Conservation (phyloP, 129 eudicot species). For the Tagetes erecta region DNA sequence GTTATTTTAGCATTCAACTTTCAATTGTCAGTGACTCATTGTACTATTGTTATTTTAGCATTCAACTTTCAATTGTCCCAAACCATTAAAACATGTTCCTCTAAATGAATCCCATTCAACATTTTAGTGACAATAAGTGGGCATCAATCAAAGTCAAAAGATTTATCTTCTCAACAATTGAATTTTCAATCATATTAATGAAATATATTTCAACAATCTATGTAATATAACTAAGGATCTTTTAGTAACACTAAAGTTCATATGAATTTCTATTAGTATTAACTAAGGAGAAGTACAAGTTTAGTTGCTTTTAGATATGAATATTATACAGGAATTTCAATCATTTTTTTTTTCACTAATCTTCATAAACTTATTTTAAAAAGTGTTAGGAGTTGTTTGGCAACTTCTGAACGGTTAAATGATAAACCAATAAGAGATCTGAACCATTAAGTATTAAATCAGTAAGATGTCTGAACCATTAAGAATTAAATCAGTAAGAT, state of each 20-base stretch:
- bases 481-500: too few species aligned
- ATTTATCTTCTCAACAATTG: not conserved
- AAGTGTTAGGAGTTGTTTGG: too few species aligned
- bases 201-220: not conserved
- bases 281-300: not conserved
- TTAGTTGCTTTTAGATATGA: too few species aligned
- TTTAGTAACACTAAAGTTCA: not conserved
- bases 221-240: not conserved
- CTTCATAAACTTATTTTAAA: too few species aligned
- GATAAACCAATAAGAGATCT: too few species aligned
- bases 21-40: not conserved
- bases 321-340: too few species aligned
- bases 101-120: constrained; percentile 18
- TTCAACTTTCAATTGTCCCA: constrained; percentile 11
- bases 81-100: constrained; percentile 19
- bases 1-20: not conserved
- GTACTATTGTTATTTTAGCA: not conserved
- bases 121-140: constrained; percentile 14
- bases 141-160: constrained; percentile 15
- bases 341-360: too few species aligned
- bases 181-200: not conserved
- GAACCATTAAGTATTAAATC: too few species aligned
- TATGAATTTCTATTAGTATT: not conserved
- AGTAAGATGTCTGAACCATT: too few species aligned
- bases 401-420: too few species aligned